Base-by-base conservation (phyloP, 192 early-diverging fungal genomes). In the Spinellus fusiger region DNA sequence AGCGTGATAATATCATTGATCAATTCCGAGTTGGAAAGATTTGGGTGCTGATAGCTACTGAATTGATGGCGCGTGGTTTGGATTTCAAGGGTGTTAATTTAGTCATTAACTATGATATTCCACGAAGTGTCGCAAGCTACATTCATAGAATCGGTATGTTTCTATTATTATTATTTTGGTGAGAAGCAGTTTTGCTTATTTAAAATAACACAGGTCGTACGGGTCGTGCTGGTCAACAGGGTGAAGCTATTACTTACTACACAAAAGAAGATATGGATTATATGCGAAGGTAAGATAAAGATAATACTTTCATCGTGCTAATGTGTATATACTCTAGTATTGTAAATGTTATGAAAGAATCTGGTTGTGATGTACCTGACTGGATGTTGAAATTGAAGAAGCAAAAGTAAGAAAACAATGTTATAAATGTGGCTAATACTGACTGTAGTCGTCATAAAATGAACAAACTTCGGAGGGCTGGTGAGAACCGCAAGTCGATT, bases 51-150 rank as follows among this genome's bases (percentile, higher is more conserved):
- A 97, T 99, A 54, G 84, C 93, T 31, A 98, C 97, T 2, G 95
- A 99, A 61, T 72, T 99, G 47, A 93, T 98, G 90, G 89, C 94
- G 6, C 89, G 97, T 70, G 97, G 97, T 82, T 89, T 99, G 67
- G 95, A 99, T 79, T 97, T 99, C 74, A 95, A 96, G 71, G 94
- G 92, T 18, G 94, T 99, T 25, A 91, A 95, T 54, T 62, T 93
- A 57, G 97, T 99, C 28, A 90, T 99, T 78, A 99, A 99, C 69
- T 99, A 96, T 61, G 97, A 99, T 70, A 95, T 98, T 67, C 95
- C 97, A 48, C 90, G 93, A 73, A 87, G 86, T 5, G 84, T 91
- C 1, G 86, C 87, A 60, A 89, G 88, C 26, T 99, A 99, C 71
- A 94, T 97, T 67, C 97, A 99, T 77, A 73, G 97, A 61, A 94